Evolutionary conservation across 164 flowering plant genomes (phyloP).

Genomic region (Tetrastigma voinierianum): DNA sequence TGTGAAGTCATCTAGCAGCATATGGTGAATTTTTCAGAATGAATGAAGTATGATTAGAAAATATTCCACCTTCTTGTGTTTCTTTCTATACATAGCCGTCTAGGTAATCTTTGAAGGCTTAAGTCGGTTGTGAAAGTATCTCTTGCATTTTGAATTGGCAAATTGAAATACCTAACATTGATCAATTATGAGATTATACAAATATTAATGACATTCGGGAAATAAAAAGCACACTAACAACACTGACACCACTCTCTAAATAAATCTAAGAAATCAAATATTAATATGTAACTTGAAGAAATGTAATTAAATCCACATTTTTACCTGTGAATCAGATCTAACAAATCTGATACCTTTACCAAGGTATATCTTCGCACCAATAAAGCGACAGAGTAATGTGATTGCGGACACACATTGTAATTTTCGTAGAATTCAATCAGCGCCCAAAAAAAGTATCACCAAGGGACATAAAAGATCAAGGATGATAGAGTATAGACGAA

Average conservation of each 20-base stretch:
- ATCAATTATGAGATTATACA: no score
- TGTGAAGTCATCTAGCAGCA: neutral
- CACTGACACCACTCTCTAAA: no score
- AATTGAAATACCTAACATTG: constrained; percentile 27
- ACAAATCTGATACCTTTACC: constrained; percentile 51
- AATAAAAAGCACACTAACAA: no score
- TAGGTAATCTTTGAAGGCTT: constrained; percentile 32
- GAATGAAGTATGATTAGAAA: neutral
- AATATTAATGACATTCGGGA: no score
- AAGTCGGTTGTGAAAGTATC: no score
- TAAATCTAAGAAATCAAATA: neutral
- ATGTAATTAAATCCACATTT: neutral
- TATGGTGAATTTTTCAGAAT: neutral
- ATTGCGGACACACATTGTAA: no score
- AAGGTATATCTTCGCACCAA: constrained; percentile 50
- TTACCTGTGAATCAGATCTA: constrained; percentile 45
- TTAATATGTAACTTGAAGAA: neutral
- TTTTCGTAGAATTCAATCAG: no score
- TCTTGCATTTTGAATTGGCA: no score
- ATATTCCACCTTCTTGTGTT: constrained; percentile 48
- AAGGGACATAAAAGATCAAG: no score
- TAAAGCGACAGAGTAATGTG: constrained; percentile 54
- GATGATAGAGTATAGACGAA: no score
- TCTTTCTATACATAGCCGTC: constrained; percentile 66
- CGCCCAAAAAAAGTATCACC: no score